Base-by-base conservation (phyloP, 345 rosid genomes). In the Eucalyptus viminalis region DNA sequence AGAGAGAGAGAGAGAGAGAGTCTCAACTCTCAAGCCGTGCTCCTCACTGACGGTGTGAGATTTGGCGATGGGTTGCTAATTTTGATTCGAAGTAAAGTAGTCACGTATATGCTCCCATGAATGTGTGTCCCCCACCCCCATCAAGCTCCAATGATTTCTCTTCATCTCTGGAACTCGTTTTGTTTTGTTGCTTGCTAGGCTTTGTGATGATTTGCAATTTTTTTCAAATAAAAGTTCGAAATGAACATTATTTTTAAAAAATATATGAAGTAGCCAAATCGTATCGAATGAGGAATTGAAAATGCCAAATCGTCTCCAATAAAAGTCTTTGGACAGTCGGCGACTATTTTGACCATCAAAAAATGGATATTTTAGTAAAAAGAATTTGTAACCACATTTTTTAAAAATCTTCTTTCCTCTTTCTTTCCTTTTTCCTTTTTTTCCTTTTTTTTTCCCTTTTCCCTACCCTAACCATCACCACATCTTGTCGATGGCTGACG, bases 301-400 rank as follows among this genome's bases (percentile, higher is more conserved):
- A 51, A 51, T 17, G 4, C 9, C 54, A 51, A 51, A 17, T 17
- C 1, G 0, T 53, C 56, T 53, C 24, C 3, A 53, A 53, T 53
- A 53, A 53, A 53, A 0, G 10, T 53, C 1, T 53, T 53, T 17
- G 56, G 56, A 53, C 0, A 0, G 10, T 2, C 0, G 1, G 1
- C 1, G 10, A 53, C 2, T 17, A 51, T 51, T 51, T 0, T 19
- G 1, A 53, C 24, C 24, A 0, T 53, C 0, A 2, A 1, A 53
- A 53, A 17, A 51, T 0, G 56, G 56, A 53, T 53, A 53, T 53
- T 53, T 53, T 53, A 7, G 56, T 53, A 0, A 19, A 53, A 17
- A 15, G 1, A 53, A 17, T 7, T 1, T 53, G 24, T 51, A 16
- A 51, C 56, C 22, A 0, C 56, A 51, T 51, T 51, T 51, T 47